Evolutionary conservation across 1,284 basidiomycete genomes (phyloP).

Genomic region (Testicularia cyperi): DNA sequence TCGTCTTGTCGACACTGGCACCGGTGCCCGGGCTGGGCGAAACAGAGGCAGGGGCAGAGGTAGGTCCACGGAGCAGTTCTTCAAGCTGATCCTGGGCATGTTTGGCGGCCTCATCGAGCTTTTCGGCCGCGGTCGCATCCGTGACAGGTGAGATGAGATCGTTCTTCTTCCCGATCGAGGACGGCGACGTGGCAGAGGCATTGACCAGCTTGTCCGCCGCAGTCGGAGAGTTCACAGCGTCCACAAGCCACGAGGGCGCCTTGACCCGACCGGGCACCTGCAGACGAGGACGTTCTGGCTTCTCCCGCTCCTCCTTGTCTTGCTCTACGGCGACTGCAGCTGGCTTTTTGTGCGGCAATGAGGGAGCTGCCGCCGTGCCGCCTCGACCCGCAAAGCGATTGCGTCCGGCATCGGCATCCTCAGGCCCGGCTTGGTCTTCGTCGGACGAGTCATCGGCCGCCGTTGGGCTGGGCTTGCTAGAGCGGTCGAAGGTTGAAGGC

Average conservation of each 20-base stretch:
- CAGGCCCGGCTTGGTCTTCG: constrained; percentile 18
- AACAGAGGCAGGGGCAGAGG: no score
- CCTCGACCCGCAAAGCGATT: no score
- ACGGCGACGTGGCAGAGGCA: constrained; percentile 1
- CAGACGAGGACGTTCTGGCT: constrained; percentile 8
- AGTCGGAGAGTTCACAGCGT: constrained; percentile 21
- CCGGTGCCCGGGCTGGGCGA: no score
- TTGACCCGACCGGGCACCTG: constrained; percentile 19
- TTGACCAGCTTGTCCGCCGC: constrained; percentile 13
- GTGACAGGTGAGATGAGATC: constrained; percentile 16
- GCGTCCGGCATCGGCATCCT: constrained; percentile 19
- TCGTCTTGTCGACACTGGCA: no score
- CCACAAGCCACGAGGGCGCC: constrained; percentile 31
- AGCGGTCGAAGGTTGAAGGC: not conserved
- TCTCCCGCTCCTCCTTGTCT: not conserved
- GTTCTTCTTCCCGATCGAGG: not conserved
- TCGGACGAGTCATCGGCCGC: constrained; percentile 17
- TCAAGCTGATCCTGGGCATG: constrained; percentile 29
- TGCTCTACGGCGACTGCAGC: not conserved
- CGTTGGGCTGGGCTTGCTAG: not conserved
- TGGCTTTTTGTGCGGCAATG: no score
- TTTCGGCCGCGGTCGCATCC: constrained; percentile 16
- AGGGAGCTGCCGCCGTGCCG: no score
- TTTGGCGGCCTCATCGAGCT: constrained; percentile 24
- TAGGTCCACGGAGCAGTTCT: constrained; percentile 24